Percentiles rank a stretch among this genome's conserved stretches.
Evolutionary conservation across 1,284 basidiomycete genomes (phyloP).

Genomic region (Ceratobasidium sp.): DNA sequence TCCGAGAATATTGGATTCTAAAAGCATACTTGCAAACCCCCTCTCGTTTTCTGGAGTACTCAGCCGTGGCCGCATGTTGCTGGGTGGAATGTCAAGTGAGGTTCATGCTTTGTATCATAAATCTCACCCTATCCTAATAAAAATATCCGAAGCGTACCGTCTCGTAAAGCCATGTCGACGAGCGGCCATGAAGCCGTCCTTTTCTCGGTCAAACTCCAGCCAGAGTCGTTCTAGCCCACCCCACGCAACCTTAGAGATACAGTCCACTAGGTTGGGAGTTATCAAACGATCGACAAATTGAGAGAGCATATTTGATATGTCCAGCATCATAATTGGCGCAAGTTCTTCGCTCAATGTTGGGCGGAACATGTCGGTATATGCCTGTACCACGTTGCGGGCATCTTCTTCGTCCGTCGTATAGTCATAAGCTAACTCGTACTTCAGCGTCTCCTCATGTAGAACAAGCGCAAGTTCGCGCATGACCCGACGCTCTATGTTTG

Average conservation of each 20-base stretch:
- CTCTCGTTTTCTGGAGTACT: neutral
- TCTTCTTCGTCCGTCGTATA: slow-evolving; percentile 1
- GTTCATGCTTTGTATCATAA: too few species aligned
- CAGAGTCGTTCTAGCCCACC: slow-evolving; percentile 7
- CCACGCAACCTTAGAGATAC: neutral
- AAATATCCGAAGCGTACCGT: slow-evolving; percentile 1
- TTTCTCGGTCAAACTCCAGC: slow-evolving; percentile 24
- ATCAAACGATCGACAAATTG: neutral
- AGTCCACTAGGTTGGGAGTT: neutral
- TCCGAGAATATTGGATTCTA: neutral
- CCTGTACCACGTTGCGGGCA: neutral
- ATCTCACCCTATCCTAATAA: neutral
- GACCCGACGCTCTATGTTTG: neutral
- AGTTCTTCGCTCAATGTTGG: neutral
- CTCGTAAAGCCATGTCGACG: neutral
- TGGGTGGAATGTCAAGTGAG: too few species aligned
- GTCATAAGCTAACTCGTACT: neutral
- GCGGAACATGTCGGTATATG: slow-evolving; percentile 9
- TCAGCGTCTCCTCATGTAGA: neutral
- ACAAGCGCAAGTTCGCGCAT: neutral
- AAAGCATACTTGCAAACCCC: neutral
- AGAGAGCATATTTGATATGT: neutral
- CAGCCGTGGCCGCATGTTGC: neutral
- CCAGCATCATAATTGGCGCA: neutral
- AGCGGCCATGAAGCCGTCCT: neutral